phyloP scores from a whole-genome alignment of 2,329 filamentous ascomycete genomes.

The Tolypocladium endophyticum region DNA sequence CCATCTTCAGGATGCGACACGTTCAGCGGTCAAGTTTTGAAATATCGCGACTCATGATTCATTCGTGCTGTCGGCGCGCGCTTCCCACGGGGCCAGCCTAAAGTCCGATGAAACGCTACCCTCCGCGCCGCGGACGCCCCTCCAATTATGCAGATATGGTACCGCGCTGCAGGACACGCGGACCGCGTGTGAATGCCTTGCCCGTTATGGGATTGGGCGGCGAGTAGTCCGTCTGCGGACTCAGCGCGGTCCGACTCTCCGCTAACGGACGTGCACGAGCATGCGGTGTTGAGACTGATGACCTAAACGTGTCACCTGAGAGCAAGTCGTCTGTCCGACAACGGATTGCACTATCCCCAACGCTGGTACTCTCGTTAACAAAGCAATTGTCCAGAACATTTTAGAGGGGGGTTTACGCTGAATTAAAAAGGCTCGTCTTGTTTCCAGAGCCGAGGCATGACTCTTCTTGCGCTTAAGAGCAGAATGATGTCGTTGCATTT shows the following conservation, averaged over 20 bases:
- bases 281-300: too few species aligned
- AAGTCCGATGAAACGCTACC: neutral
- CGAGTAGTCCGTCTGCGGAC: neutral
- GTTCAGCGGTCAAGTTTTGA: neutral
- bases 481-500: neutral
- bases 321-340: neutral
- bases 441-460: neutral
- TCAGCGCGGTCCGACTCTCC: neutral
- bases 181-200: neutral
- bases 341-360: neutral
- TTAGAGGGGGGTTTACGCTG: neutral
- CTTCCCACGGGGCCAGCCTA: neutral
- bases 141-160: neutral
- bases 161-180: neutral
- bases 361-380: neutral
- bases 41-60: neutral
- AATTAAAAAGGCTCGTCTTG: neutral
- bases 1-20: neutral
- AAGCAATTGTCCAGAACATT: neutral
- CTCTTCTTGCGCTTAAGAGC: neutral
- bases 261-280: neutral
- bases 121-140: neutral
- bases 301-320: neutral
- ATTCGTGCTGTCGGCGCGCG: neutral
- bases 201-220: neutral